phyloP scores from a whole-genome alignment of 1,284 basidiomycete genomes.

The Vanrija sp. region DNA sequence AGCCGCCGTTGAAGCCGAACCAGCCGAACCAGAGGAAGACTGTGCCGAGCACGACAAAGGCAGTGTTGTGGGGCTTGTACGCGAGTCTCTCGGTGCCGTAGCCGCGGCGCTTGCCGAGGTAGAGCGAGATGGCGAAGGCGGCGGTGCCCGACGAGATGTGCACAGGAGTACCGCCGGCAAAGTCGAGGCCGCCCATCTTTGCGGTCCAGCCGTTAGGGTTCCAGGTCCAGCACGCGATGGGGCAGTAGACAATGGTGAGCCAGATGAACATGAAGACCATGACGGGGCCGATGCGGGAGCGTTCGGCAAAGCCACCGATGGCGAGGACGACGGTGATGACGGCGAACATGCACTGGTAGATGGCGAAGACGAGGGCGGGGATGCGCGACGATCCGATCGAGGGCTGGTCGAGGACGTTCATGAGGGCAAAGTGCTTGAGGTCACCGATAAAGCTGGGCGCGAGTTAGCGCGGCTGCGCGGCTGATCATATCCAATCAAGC shows the following conservation, averaged over 20 bases:
- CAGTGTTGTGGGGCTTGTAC: constrained; percentile 76
- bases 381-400: constrained; percentile 66
- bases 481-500: constrained; percentile 8
- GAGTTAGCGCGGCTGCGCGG: not conserved
- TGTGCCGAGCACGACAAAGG: constrained; percentile 87
- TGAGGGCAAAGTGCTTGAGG: constrained; percentile 73
- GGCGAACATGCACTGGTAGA: constrained; percentile 57
- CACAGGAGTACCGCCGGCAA: constrained; percentile 93
- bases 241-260: constrained; percentile 89
- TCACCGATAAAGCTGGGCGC: constrained; percentile 52
- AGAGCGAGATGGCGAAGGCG: constrained; percentile 84
- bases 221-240: constrained; percentile 94
- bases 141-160: constrained; percentile 89
- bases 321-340: constrained; percentile 63
- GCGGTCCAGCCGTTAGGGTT: constrained; percentile 81
- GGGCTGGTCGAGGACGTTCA: constrained; percentile 69
- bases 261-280: constrained; percentile 87
- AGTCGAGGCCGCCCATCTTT: constrained; percentile 76
- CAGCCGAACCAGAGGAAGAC: constrained; percentile 98
- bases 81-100: constrained; percentile 89
- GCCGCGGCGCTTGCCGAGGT: constrained; percentile 80
- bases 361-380: constrained; percentile 77
- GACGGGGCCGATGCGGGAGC: constrained; percentile 77
- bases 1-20: constrained; percentile 89
- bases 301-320: constrained; percentile 88